Conservation (phyloP, 306 rosid species). For the Canavalia gladiata region DNA sequence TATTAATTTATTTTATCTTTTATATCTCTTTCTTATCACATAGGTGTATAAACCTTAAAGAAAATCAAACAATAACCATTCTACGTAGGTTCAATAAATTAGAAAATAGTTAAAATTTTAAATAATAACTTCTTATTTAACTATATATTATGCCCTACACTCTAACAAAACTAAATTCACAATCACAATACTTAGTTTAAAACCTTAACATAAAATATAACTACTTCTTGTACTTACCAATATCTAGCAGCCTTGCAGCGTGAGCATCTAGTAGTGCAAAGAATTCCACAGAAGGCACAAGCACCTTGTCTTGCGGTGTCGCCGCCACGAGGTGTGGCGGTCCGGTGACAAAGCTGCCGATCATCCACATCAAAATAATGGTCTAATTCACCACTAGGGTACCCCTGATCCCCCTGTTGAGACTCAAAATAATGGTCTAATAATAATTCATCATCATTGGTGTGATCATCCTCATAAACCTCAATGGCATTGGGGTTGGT, state of each 20-base stretch:
- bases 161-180: neutral
- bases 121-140: too few species aligned
- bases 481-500: slow-evolving; percentile 10
- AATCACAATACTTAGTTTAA: neutral
- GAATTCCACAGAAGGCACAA: slow-evolving; percentile 46
- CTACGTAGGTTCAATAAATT: too few species aligned
- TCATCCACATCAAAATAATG: neutral
- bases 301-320: neutral
- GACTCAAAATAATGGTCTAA: neutral
- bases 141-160: too few species aligned
- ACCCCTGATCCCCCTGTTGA: neutral
- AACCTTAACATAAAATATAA: neutral
- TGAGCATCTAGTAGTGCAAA: slow-evolving; percentile 48
- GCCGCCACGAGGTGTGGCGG: neutral
- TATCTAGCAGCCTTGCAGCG: slow-evolving; percentile 56
- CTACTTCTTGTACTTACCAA: slow-evolving; percentile 40
- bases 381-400: neutral
- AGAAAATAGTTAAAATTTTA: too few species aligned
- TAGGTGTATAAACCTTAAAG: too few species aligned
- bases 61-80: too few species aligned
- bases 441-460: neutral
- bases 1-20: too few species aligned
- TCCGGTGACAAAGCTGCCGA: neutral
- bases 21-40: too few species aligned
- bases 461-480: neutral